Evolutionary conservation across 129 eudicot genomes (phyloP).

Genomic region (Deinandra increscens): DNA sequence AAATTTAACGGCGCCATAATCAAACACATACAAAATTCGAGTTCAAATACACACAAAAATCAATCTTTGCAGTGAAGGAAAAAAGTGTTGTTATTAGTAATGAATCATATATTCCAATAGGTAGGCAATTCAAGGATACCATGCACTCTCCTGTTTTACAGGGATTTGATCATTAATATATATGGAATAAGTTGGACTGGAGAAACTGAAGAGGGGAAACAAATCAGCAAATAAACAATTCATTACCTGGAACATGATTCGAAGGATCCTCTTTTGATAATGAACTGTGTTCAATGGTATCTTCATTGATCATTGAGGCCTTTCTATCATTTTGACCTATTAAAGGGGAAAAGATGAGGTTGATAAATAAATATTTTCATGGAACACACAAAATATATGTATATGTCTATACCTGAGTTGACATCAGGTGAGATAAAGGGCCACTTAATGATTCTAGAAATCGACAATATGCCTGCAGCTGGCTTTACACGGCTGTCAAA

Average conservation of each 20-base stretch:
- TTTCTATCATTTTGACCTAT: not conserved
- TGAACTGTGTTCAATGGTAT: not conserved
- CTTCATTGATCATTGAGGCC: not conserved
- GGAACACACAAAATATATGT: not conserved
- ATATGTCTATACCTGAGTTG: not conserved
- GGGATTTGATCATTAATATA: too few relatives aligned
- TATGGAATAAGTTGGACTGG: too few relatives aligned
- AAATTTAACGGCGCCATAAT: not conserved
- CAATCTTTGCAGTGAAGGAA: conserved; percentile 20
- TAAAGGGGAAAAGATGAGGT: too few relatives aligned
- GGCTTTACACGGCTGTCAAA: not conserved
- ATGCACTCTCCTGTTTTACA: too few relatives aligned
- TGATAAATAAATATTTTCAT: not conserved
- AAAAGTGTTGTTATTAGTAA: conserved; percentile 37
- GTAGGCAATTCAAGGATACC: too few relatives aligned
- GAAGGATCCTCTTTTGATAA: not conserved
- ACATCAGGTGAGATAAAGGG: conserved; percentile 6
- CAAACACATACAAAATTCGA: not conserved
- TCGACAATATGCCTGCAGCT: not conserved
- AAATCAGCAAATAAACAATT: too few relatives aligned
- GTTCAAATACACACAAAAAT: not conserved
- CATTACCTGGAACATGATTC: not conserved
- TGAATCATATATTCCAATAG: too few relatives aligned
- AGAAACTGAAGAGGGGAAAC: too few relatives aligned
- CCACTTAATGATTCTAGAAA: not conserved